Evolutionary conservation across 2,329 filamentous ascomycete genomes (phyloP), one percentile per base, ranked within the genome.

Genomic region (Hypoxylon sp.): DNA sequence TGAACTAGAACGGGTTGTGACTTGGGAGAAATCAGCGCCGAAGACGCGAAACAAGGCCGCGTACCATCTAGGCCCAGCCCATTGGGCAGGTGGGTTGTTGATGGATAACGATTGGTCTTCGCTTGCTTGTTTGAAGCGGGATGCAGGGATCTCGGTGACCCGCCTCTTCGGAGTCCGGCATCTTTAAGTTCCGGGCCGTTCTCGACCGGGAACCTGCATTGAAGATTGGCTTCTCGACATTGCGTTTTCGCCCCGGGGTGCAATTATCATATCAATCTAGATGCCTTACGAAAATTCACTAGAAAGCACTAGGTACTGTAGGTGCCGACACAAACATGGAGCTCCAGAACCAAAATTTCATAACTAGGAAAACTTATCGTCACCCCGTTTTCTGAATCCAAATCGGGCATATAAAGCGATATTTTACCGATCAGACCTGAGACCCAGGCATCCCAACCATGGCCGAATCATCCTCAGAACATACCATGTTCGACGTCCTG

Each of bases 401-500:
- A 6, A 3, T 18, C 1, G n/a, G 3, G 2, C 3, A 30, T 44
- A 32, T 32, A 32, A 14, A 32, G 26, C 22, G 3, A 9, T 18
- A 11, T n/a, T 12, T 24, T 32, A 5, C 24, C 7, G 3, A 28
- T 14, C 1, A 5, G 33, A 36, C 16, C 30, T 18, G 2, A 11
- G 38, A 51, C 42, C 44, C 40, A 20, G 14, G n/a, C 8, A 38
- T 16, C 36, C 6, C 2, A 44, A 61, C 0, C 16, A 69, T 67
- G 67, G 24, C 55, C 5, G 58, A 69, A 9, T 57, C 49, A 40
- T 52, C 54, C 3, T 33, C 55, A 5, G 58, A 64, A 18, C 33
- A 65, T 16, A 44, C 8, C 12, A 77, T 75, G 65, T 87, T 87
- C 65, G 79, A 82, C 61, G 71, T 86, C n/a, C 67, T 86, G 26